Base-by-base conservation (phyloP, 257 asterid species). In the Petunia axillaris region DNA sequence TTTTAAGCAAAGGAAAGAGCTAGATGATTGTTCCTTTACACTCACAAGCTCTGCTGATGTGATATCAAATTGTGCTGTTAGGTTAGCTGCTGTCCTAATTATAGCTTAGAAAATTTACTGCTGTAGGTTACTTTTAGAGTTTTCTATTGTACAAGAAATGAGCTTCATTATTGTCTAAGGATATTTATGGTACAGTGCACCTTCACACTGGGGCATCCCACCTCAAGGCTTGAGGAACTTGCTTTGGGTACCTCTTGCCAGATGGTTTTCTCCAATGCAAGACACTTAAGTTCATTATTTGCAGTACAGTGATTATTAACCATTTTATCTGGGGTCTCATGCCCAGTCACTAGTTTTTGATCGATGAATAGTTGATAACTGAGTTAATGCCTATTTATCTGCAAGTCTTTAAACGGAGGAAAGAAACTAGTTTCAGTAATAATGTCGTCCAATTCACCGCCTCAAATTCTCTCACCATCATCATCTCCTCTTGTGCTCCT, bases 151-250 rank as follows among this genome's bases (percentile, higher is more conserved):
- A 15, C 37, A 41, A 66, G 16, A 63, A 66, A 66, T 15, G 53
- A 40, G 75, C 75, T 66, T 15, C 8, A 15, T 40, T 41, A 40
- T 7, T 14, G 74, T 66, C 38, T 41, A 65, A 40, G 40, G 37
- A 40, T 3, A 37, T 6, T 66, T 39, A 41, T 15, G 53, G 1
- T 14, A n/a, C 62, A 6, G 37, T 41, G 41, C 16, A 37, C 75
- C 53, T 66, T 41, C 75, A 66, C 75, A 35, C 75, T 14, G 37
- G 52, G 70, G 48, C 36, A 65, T 65, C 74, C 35, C 4, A 40
- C 52, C 74, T 66, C 14, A 15, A 40, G 53, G 3, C 58, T 66
- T 66, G 75, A 15, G 14, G 74, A 13, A 8, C 52, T 66, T 66
- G 75, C 37, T 66, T 66, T 40, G 37, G 14, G 53, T 14, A 37